Percentiles rank a stretch among this genome's conserved stretches.
These are phyloP conservation scores for Acanthamoeba healyi DNA, from an alignment of 208 protist species.

Conservation along the genomic window DNA sequence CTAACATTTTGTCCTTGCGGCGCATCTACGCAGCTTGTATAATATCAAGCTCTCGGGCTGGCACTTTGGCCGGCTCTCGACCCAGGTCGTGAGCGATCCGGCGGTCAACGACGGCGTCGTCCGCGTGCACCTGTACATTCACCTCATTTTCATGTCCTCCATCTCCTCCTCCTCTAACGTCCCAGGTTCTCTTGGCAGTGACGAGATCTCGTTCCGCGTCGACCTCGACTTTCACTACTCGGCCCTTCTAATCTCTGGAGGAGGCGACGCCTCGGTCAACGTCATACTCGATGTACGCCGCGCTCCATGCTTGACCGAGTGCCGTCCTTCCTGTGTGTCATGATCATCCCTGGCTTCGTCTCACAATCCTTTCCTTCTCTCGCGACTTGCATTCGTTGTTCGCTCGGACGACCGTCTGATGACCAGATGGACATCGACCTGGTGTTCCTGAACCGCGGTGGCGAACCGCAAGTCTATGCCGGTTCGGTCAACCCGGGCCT, in stretches of 20 bases:
- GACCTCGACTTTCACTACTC: conserved; percentile 65
- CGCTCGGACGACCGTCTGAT: not conserved
- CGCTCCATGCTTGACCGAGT: not conserved
- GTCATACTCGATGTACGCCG: not conserved
- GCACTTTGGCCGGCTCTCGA: not conserved
- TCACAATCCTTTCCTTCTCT: not conserved
- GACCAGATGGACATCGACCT: conserved; percentile 68
- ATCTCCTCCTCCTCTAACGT: too few relatives aligned
- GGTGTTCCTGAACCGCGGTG: conserved; percentile 11
- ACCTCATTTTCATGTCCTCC: too few relatives aligned
- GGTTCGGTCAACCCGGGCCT: conserved; percentile 10
- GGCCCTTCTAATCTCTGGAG: conserved; percentile 35
- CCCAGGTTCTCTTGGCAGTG: too few relatives aligned
- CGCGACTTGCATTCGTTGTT: not conserved
- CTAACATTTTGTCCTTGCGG: too few relatives aligned
- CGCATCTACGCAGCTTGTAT: conserved; percentile 33
- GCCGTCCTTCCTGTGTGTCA: not conserved
- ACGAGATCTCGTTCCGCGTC: conserved; percentile 12
- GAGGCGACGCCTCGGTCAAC: conserved; percentile 14
- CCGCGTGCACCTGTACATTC: conserved; percentile 44
- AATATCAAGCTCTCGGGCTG: conserved; percentile 24
- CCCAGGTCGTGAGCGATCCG: conserved; percentile 30
- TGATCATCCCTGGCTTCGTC: not conserved
- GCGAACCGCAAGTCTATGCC: conserved; percentile 45
- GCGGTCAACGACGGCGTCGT: not conserved